These are phyloP conservation scores for Penicillium lividum DNA, from an alignment of 495 filamentous ascomycete species.

Conservation along the genomic window DNA sequence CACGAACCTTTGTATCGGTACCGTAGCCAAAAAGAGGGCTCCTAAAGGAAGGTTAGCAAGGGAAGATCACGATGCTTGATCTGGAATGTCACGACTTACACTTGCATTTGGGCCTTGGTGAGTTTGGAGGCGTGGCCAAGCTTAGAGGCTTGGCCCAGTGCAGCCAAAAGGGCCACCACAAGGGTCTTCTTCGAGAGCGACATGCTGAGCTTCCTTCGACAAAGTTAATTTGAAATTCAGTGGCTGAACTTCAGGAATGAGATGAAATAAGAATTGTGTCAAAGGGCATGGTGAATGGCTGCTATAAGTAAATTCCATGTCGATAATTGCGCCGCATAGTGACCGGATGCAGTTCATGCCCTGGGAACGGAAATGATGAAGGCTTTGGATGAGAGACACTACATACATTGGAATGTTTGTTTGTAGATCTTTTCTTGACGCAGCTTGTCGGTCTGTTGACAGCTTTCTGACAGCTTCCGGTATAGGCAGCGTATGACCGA, in stretches of 20 bases:
- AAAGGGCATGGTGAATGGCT: conserved; percentile 37
- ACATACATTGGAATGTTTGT: conserved; percentile 17
- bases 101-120: conserved; percentile 12
- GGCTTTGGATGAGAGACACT: conserved; percentile 1
- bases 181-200: conserved; percentile 37
- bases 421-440: conserved; percentile 17
- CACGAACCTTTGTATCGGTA: conserved; percentile 44
- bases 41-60: neutral
- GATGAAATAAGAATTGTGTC: conserved; percentile 24
- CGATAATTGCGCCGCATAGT: conserved; percentile 10
- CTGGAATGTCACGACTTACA: conserved; percentile 31
- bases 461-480: conserved; percentile 9
- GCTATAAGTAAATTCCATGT: conserved; percentile 40
- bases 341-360: conserved; percentile 23
- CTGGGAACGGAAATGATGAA: conserved; percentile 16
- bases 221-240: conserved; percentile 19
- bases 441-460: neutral
- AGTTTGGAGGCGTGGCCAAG: neutral
- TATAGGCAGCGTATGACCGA: conserved; percentile 17
- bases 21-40: conserved; percentile 46
- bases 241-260: conserved; percentile 32
- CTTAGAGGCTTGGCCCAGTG: conserved; percentile 33
- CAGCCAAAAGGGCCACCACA: conserved; percentile 36
- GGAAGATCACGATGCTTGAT: neutral
- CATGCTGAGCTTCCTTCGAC: conserved; percentile 33